Conservation (phyloP, 257 asterid genomes). For the Jacaranda mimosifolia region DNA sequence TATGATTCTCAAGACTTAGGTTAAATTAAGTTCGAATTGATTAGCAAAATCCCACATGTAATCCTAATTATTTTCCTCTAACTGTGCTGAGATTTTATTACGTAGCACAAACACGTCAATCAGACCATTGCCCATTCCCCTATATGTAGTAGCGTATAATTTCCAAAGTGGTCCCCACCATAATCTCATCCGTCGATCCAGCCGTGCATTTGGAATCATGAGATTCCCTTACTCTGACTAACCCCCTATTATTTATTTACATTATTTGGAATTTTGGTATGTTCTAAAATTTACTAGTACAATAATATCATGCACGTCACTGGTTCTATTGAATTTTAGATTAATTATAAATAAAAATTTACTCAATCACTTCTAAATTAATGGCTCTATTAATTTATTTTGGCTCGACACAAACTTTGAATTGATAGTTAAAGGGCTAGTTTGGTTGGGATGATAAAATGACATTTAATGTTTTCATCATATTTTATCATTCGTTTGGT, state of each 20-base stretch:
- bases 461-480: no score
- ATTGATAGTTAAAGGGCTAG: no score
- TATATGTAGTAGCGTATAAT: neutral
- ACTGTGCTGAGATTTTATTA: slow-evolving; percentile 4
- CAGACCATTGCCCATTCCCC: slow-evolving; percentile 32
- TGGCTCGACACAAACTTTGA: no score
- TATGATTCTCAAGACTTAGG: no score
- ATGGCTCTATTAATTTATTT: no score
- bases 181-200: slow-evolving; percentile 54
- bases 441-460: no score
- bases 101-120: slow-evolving; percentile 36
- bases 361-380: no score
- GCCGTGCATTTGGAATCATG: slow-evolving; percentile 61
- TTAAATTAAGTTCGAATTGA: no score
- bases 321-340: neutral
- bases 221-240: slow-evolving; percentile 45
- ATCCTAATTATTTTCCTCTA: neutral
- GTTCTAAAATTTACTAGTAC: neutral
- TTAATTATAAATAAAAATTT: no score
- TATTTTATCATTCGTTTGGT: no score
- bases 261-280: neutral
- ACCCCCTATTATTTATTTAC: slow-evolving; percentile 2
- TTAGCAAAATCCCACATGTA: neutral
- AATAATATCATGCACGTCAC: neutral
- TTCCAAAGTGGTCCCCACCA: slow-evolving; percentile 48